A percentile compares a stretch with the other conserved stretches of the same genome.
phyloP scores from a whole-genome alignment of 352 stramenopile genomes.

The Phytophthora ramorum region DNA sequence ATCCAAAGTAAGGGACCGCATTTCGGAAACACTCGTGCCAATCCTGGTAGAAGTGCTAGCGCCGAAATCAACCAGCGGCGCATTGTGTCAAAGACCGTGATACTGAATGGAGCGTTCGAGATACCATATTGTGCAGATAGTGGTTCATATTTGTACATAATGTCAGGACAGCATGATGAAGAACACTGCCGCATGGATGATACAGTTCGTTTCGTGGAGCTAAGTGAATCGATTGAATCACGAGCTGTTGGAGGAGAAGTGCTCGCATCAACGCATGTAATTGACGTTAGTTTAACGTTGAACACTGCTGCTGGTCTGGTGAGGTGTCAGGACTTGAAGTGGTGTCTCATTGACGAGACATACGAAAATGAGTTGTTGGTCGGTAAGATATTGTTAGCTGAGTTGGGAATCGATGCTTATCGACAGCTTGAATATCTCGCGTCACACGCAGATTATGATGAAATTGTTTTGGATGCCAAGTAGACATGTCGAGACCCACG shows the following conservation, averaged over 20 bases:
- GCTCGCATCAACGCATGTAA: not conserved
- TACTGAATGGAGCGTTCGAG: conserved; percentile 7
- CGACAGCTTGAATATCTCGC: conserved; percentile 8
- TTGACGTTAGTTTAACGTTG: not conserved
- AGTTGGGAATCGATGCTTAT: conserved; percentile 11
- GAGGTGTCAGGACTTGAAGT: not conserved
- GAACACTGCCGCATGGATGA: not conserved
- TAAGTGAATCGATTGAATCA: not conserved
- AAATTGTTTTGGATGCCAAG: not conserved
- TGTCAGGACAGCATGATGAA: conserved; percentile 8
- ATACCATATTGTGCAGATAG: conserved; percentile 19
- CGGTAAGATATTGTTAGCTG: not conserved
- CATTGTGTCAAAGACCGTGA: no score
- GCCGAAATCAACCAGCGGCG: no score
- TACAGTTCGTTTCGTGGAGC: not conserved
- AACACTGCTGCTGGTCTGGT: conserved; percentile 12
- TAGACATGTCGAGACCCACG: not conserved
- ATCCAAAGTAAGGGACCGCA: not conserved
- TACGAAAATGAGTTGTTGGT: conserved; percentile 13
- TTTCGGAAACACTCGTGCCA: not conserved
- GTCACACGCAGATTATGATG: not conserved
- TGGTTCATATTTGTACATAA: conserved; percentile 22
- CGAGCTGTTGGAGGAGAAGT: not conserved
- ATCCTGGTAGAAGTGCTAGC: no score
- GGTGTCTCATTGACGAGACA: conserved; percentile 1